Evolutionary conservation across 208 protist genomes (phyloP), one percentile per base, ranked within the genome.

Genomic region (Herpetomonas tarakana): DNA sequence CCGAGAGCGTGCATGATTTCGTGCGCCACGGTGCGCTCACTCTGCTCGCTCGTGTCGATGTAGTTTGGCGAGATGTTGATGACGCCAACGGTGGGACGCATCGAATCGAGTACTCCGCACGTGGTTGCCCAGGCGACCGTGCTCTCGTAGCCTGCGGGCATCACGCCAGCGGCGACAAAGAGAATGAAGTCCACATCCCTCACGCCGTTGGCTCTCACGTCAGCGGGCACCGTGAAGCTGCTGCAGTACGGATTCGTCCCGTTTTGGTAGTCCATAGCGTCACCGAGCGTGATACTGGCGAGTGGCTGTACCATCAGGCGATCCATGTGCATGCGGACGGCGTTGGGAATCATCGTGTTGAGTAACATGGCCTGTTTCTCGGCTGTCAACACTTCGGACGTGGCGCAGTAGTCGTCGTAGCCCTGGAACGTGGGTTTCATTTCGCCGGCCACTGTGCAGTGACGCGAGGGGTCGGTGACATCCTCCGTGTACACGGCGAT

Each of bases 1-100:
- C 86, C 86, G 21, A 92, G 51, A 4, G 77, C 77, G 69, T 93
- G 86, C 9, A 81, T 51, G 2, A 89, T 64, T 58, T 91, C 86
- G 49, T 93, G 86, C 4, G 68, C 65, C 9, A 72, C 41, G 0
- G 54, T 49, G 29, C 75, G 62, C n/a, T 58, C 47, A n/a, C 18
- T 68, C 12, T 27, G 1, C 19, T 52, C 31, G 0, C 21, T 30
- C 11, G 19, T 24, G 16, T 14, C 25, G 52, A 80, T 53, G 50
- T 62, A 51, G 45, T 61, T 49, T 7, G 75, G 75, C 3, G 54
- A 63, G 26, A 81, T 52, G 62, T 77, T 81, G 39, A 62, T 59
- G 21, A 65, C 62, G 19, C 70, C 74, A 61, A 71, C 30, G 38
- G 63, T 3, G 27, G 69, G 65, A 1, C 62, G 64, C 1, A 11